Evolutionary conservation across 345 rosid species (phyloP), one percentile per base, ranked within the genome.

Genomic region (Boechera stricta): DNA sequence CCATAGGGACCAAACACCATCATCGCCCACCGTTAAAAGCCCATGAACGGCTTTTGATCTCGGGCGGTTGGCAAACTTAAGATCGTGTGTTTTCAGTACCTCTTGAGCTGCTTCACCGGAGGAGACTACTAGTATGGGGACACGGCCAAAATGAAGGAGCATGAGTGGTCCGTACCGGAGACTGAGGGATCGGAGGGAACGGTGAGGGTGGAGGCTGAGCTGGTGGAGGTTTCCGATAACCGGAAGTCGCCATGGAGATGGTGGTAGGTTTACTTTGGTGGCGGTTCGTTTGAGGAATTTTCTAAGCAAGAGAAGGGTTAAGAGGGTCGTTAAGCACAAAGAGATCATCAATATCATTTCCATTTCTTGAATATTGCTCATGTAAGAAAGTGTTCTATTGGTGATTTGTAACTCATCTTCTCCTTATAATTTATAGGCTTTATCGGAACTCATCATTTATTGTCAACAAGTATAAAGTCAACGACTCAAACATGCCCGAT

Each of bases 171-270:
- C 96, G 8, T 73, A 36, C 36, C 31, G 65, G 35, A 73, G 72
- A 28, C 92, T 75, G 8, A 90, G 45, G 56, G 74, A 15, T 3
- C 45, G 58, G 6, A 90, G 84, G 16, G 87, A 76, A 29, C 82
- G 81, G 69, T 88, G 95, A 8, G 87, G 81, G 57, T 70, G 31
- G 38, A 10, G 21, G 7, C 92, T 84, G 7, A 86, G 52, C 47
- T 82, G 86, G 72, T 80, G 88, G 71, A 90, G 84, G 83, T 88
- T 88, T 51, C 95, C 92, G 0, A 88, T 56, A 12, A 88, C 24
- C 0, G 89, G 90, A n/a, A 88, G 85, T 39, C 70, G 62, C 35
- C 75, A 64, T 16, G 89, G 92, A 9, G 89, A 88, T 0, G 92
- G 64, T 65, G 63, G 63, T 65, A 7, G 26, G 39, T 74, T 74